A percentile compares a stretch with the other conserved stretches of the same genome.
These are phyloP conservation scores for Fusarium pseudoanthophilum DNA, from an alignment of 2,329 filamentous ascomycete genomes.

Conservation along the genomic window DNA sequence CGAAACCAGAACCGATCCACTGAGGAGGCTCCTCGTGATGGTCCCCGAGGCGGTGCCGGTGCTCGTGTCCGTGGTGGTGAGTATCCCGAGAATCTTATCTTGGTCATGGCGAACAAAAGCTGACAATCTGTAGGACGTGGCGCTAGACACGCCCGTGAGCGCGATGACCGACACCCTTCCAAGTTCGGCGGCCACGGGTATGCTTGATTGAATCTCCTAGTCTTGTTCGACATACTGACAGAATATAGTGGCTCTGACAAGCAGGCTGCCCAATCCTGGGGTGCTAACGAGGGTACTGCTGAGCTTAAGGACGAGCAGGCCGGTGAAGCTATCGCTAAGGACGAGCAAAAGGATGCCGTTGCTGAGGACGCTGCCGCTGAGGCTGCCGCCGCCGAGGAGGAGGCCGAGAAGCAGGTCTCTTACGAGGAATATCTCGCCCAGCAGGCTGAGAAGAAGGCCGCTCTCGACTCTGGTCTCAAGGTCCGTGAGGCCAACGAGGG, in stretches of 20 bases:
- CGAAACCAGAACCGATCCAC: slow-evolving; percentile 85
- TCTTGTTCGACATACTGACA: slow-evolving; percentile 24
- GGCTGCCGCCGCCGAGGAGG: slow-evolving; percentile 58
- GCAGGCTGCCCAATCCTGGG: slow-evolving; percentile 91
- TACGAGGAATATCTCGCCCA: slow-evolving; percentile 88
- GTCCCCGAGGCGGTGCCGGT: slow-evolving; percentile 70
- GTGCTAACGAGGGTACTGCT: slow-evolving; percentile 80
- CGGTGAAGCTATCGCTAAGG: slow-evolving; percentile 87
- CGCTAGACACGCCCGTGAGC: slow-evolving; percentile 62
- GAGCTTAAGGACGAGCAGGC: slow-evolving; percentile 93
- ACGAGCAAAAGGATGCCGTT: slow-evolving; percentile 79
- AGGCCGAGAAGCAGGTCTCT: slow-evolving; percentile 86
- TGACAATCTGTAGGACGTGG: slow-evolving; percentile 59
- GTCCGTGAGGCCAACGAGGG: slow-evolving; percentile 95
- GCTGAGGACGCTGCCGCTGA: slow-evolving; percentile 62
- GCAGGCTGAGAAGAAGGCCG: slow-evolving; percentile 77
- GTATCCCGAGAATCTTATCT: slow-evolving; percentile 36
- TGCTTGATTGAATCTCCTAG: slow-evolving; percentile 34
- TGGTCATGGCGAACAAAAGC: not conserved
- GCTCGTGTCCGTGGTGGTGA: slow-evolving; percentile 71
- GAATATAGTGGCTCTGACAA: slow-evolving; percentile 78
- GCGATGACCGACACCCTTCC: slow-evolving; percentile 67
- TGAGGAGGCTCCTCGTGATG: slow-evolving; percentile 70
- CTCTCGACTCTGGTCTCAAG: slow-evolving; percentile 71
- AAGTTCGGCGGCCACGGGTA: slow-evolving; percentile 57